Percentiles rank a stretch among this genome's conserved stretches.
Evolutionary conservation across 2,329 filamentous ascomycete genomes (phyloP).

Genomic region (Lizonia empirigonia): DNA sequence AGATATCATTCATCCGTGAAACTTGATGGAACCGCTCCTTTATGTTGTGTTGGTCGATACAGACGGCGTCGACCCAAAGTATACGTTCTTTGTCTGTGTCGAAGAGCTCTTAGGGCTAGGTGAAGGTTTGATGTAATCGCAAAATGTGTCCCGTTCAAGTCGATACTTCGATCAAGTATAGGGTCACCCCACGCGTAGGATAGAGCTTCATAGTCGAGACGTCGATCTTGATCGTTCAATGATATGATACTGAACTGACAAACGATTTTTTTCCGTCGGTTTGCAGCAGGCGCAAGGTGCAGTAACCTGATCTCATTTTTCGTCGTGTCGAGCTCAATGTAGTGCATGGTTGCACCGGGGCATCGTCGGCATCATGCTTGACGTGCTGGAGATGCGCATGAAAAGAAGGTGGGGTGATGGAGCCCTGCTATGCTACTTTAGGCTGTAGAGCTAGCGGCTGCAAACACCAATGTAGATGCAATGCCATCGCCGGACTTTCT

Average conservation of each 20-base stretch:
- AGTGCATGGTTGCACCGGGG: constrained; percentile 6
- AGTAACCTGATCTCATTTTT: constrained; percentile 6
- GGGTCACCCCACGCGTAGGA: constrained; percentile 11
- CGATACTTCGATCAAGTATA: neutral
- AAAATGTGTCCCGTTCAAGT: neutral
- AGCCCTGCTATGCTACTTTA: neutral
- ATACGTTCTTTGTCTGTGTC: constrained; percentile 2
- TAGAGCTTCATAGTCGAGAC: neutral
- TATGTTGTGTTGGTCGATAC: constrained; percentile 18
- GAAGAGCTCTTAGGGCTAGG: constrained; percentile 10
- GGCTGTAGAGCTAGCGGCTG: neutral
- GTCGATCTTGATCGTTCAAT: neutral
- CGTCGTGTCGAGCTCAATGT: constrained; percentile 2
- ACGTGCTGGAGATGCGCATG: neutral
- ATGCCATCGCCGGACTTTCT: neutral
- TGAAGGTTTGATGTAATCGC: constrained; percentile 11
- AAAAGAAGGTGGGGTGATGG: neutral
- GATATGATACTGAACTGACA: constrained; percentile 5
- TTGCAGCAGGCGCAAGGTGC: neutral
- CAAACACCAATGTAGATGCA: neutral
- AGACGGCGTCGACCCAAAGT: constrained; percentile 20
- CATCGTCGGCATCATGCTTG: neutral
- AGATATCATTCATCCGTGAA: constrained; percentile 11
- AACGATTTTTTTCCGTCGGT: neutral
- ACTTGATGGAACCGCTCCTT: constrained; percentile 11